These are phyloP conservation scores for Globisporangium spiculum DNA, from an alignment of 352 stramenopile genomes.

Conservation along the genomic window DNA sequence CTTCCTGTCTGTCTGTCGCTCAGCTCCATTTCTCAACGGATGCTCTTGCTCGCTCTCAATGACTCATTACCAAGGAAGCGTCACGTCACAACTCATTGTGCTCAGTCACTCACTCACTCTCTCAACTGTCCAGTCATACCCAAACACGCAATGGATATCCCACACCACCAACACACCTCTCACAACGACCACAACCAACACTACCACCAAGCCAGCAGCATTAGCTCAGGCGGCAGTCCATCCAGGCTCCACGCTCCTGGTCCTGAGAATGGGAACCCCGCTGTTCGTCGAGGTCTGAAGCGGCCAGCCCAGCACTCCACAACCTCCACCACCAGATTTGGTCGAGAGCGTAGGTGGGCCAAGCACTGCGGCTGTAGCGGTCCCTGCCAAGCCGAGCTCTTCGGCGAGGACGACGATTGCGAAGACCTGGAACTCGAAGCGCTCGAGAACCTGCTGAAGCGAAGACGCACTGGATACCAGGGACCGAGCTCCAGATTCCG, in stretches of 20 bases:
- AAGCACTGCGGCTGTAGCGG: slow-evolving; percentile 13
- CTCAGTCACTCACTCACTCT: background rate
- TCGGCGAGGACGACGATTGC: slow-evolving; percentile 8
- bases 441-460: background rate
- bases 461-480: background rate
- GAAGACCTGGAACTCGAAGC: background rate
- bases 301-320: slow-evolving; percentile 3
- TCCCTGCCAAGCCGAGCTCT: slow-evolving; percentile 7
- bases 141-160: background rate
- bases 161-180: background rate
- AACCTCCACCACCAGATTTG: background rate
- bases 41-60: background rate
- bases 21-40: no score
- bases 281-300: slow-evolving; percentile 1
- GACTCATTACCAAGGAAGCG: background rate
- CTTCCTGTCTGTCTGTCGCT: background rate
- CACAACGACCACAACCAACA: background rate
- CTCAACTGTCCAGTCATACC: background rate
- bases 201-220: background rate
- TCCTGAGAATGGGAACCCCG: background rate
- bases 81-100: background rate
- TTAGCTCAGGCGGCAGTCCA: background rate
- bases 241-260: background rate
- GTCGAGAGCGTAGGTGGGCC: slow-evolving; percentile 8
- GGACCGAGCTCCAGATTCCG: background rate